Conservation (phyloP, 225 moss, liverwort and hornwort species). For the Antitrichia curtipendula region DNA sequence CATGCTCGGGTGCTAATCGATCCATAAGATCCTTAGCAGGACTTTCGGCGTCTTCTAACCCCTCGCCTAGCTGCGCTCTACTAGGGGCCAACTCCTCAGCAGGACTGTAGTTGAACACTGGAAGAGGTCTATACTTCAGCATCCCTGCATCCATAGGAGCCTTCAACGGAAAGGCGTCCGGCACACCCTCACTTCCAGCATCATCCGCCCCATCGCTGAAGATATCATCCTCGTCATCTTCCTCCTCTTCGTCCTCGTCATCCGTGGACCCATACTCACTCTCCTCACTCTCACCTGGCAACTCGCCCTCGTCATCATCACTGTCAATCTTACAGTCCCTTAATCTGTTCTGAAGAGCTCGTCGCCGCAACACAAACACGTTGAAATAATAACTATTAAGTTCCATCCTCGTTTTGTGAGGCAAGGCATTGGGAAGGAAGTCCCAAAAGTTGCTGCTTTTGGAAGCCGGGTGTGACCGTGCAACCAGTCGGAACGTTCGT, state of each 20-base stretch:
- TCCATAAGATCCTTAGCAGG: neutral
- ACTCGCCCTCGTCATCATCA: conserved; percentile 71
- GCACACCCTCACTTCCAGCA: neutral
- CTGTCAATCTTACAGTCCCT: conserved; percentile 49
- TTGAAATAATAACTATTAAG: conserved; percentile 86
- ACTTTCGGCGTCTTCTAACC: conserved; percentile 1
- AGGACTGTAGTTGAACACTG: conserved; percentile 23
- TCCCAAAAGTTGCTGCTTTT: conserved; percentile 61
- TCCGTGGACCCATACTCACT: conserved; percentile 50
- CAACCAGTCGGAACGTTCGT: conserved; percentile 33
- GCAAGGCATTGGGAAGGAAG: conserved; percentile 51
- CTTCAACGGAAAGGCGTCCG: conserved; percentile 11
- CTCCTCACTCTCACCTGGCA: conserved; percentile 58
- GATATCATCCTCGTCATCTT: conserved; percentile 2
- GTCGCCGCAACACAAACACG: conserved; percentile 54
- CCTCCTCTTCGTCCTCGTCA: conserved; percentile 29
- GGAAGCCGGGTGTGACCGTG: conserved; percentile 48
- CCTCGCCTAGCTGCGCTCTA: neutral
- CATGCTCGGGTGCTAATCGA: conserved; percentile 4
- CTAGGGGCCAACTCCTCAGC: conserved; percentile 5
- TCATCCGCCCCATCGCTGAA: conserved; percentile 28
- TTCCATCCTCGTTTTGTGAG: conserved; percentile 47
- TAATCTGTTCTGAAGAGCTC: conserved; percentile 78
- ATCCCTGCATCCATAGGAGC: conserved; percentile 15
- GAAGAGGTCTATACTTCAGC: conserved; percentile 27